phyloP scores from a whole-genome alignment of 2,329 filamentous ascomycete genomes.

The Cyphellophora attinorum region DNA sequence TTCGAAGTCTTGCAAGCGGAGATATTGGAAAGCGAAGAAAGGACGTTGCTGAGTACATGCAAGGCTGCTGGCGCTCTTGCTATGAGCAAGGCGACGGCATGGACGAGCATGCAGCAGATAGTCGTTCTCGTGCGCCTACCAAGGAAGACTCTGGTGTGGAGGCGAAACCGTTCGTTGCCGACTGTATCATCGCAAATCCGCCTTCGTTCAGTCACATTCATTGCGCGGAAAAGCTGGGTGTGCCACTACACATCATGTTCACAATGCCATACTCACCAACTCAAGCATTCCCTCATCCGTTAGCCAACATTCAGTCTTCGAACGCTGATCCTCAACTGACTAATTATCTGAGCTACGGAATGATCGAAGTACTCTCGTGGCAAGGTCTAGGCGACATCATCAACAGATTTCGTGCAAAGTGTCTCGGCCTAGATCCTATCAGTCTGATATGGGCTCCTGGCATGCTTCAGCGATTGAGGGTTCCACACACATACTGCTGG shows the following conservation, averaged over 20 bases:
- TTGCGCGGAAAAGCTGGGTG: conserved; percentile 67
- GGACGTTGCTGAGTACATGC: conserved; percentile 69
- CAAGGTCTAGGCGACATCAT: conserved; percentile 86
- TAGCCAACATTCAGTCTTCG: conserved; percentile 69
- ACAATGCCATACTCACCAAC: conserved; percentile 92
- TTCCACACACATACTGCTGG: conserved; percentile 92
- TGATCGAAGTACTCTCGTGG: conserved; percentile 90
- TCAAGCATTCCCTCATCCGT: conserved; percentile 72
- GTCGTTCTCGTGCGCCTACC: background rate
- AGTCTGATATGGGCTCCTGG: conserved; percentile 76
- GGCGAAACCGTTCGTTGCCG: conserved; percentile 64
- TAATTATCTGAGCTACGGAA: conserved; percentile 73
- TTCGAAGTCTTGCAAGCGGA: conserved; percentile 65
- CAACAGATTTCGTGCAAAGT: conserved; percentile 71
- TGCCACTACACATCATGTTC: conserved; percentile 80
- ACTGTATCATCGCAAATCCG: conserved; percentile 80
- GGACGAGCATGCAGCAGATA: conserved; percentile 40
- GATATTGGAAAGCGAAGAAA: conserved; percentile 66
- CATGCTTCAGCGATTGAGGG: conserved; percentile 61
- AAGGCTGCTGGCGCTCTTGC: conserved; percentile 79
- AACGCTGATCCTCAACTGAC: conserved; percentile 68
- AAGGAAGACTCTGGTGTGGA: background rate
- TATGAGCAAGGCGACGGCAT: conserved; percentile 66
- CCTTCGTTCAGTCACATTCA: conserved; percentile 70
- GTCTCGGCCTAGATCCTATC: conserved; percentile 65